phyloP scores from a whole-genome alignment of 2,329 filamentous ascomycete species.

The Neoscytalidium dimidiatum region DNA sequence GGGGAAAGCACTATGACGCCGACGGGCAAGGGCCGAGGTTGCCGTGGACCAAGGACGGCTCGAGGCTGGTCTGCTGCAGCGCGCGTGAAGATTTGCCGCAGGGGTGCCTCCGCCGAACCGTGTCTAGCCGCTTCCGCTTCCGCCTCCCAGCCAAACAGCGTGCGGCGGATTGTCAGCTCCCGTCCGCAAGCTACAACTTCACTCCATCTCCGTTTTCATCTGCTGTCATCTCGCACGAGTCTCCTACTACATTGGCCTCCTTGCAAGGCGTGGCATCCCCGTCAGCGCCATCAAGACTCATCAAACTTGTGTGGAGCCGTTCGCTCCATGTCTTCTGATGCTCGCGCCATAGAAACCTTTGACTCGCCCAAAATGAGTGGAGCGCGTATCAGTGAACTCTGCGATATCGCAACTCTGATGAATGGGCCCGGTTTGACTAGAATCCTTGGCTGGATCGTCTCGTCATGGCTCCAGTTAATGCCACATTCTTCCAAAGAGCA shows the following conservation, averaged over 20 bases:
- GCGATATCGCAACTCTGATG: background rate
- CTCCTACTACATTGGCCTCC: too few relatives aligned
- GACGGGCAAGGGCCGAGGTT: constrained; percentile 17
- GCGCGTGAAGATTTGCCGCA: constrained; percentile 14
- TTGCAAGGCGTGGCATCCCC: too few relatives aligned
- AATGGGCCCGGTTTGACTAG: background rate
- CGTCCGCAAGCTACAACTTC: constrained; percentile 3
- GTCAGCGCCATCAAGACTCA: background rate
- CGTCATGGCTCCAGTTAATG: too few relatives aligned
- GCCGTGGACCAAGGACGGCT: too few relatives aligned
- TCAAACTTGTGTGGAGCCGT: constrained; percentile 1
- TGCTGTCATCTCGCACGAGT: background rate
- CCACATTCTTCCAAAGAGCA: too few relatives aligned
- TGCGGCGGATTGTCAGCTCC: constrained; percentile 13
- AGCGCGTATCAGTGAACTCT: background rate
- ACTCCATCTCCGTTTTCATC: background rate
- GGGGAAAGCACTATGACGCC: constrained; percentile 17
- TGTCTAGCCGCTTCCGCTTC: background rate
- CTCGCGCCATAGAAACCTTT: background rate
- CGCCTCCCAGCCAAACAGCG: constrained; percentile 11
- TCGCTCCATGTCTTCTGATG: constrained; percentile 14
- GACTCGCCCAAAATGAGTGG: background rate
- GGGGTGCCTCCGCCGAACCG: constrained; percentile 1
- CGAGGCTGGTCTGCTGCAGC: background rate
- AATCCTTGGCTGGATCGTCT: background rate